Evolutionary conservation across 2,329 filamentous ascomycete species (phyloP), one percentile per base, ranked within the genome.

Genomic region (Claviceps purpurea): DNA sequence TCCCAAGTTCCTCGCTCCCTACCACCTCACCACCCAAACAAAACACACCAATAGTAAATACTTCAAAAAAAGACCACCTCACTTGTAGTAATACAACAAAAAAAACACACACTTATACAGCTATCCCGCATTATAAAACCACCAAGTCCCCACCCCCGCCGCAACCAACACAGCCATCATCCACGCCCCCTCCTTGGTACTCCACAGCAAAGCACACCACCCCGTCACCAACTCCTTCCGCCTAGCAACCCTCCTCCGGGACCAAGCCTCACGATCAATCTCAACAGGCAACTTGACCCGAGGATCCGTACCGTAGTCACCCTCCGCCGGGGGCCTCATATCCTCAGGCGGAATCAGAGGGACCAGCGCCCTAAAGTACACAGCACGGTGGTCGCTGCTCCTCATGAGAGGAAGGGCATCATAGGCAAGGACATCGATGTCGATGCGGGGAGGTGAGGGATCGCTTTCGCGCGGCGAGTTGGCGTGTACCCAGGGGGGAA

Each of bases 371-470:
- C 85, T 79, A 24, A 95, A 72, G 47, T 81, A 86, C 2, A 97
- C 93, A 6, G 89, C 78, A 34, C 88, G 81, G 68, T 98, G 93
- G 65, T 98, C 93, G 51, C 87, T 93, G 8, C 84, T 87, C n/a
- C 79, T 74, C 55, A 94, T 78, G 2, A 94, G 70, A 1, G 90
- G 88, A 30, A 97, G 73, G 16, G 86, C 80, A 16, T 81, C 75
- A 66, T 97, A 97, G 24, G 81, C 73, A 24, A 70, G 67, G n/a
- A 88, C 74, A 7, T n/a, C n/a, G n/a, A n/a, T n/a, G n/a, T 72
- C 64, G 39, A 81, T 69, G 38, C 61, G 60, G 16, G 22, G 16
- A 10, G 59, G 59, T 4, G 56, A 51, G 16, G 24, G 24, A 47
- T 62, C 14, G 57, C 53, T 20, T 47, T 62, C 14, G 57, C 53